Evolutionary conservation across 805 yeast species (phyloP).

Genomic region (Hanseniaspora nectarophila): DNA sequence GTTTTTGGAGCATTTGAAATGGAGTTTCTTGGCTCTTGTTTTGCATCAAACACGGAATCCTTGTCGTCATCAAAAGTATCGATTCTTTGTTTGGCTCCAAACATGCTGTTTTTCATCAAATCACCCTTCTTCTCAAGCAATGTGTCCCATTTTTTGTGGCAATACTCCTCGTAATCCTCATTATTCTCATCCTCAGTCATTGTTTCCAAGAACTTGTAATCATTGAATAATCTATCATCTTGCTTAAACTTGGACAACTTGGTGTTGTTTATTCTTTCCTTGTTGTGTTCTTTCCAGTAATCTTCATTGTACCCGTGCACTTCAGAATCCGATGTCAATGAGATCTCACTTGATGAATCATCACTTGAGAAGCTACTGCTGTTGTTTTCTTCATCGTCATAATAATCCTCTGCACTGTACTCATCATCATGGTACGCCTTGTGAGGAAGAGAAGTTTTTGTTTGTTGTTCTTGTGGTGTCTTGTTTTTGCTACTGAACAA

Average conservation of each 20-base stretch:
- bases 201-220: neutral
- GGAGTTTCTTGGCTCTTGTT: neutral
- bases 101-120: neutral
- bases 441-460: conserved; percentile 12
- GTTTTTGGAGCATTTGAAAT: conserved; percentile 50
- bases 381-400: neutral
- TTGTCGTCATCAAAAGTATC: conserved; percentile 8
- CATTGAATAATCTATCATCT: neutral
- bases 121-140: conserved; percentile 2
- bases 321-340: conserved; percentile 25
- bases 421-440: conserved; percentile 4
- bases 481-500: neutral
- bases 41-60: neutral
- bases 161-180: conserved; percentile 2
- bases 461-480: neutral
- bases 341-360: conserved; percentile 18
- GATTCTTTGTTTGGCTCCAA: neutral
- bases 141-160: conserved; percentile 13
- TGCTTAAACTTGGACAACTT: neutral
- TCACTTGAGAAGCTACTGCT: conserved; percentile 9
- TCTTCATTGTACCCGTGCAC: conserved; percentile 18
- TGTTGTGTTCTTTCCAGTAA: conserved; percentile 12
- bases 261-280: neutral
- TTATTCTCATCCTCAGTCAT: conserved; percentile 2
- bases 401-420: conserved; percentile 1